Conservation (phyloP, 2,329 filamentous ascomycete genomes). For the Nigrospora osmanthi region DNA sequence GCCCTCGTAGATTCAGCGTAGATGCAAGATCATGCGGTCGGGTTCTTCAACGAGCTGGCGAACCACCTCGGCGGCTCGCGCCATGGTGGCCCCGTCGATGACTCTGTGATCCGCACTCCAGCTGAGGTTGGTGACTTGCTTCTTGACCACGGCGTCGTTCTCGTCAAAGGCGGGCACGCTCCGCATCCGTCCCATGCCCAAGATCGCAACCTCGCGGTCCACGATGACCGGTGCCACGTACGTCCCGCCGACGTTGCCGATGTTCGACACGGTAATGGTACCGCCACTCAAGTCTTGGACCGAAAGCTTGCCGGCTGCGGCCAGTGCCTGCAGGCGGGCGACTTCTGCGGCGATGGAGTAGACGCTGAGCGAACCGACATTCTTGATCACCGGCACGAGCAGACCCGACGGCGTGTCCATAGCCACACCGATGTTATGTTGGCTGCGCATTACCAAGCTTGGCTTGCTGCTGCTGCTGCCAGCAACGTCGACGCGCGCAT, state of each 20-base stretch:
- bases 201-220: slow-evolving; percentile 81
- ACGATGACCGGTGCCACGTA: slow-evolving; percentile 90
- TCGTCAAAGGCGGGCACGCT: slow-evolving; percentile 72
- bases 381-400: slow-evolving; percentile 83
- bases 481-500: slow-evolving; percentile 68
- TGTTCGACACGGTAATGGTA: slow-evolving; percentile 94
- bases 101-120: slow-evolving; percentile 96
- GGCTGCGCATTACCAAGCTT: slow-evolving; percentile 65
- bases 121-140: slow-evolving; percentile 82
- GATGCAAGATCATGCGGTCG: slow-evolving; percentile 76
- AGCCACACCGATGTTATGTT: slow-evolving; percentile 92
- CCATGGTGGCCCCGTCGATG: slow-evolving; percentile 91
- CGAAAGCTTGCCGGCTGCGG: slow-evolving; percentile 65
- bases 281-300: slow-evolving; percentile 72
- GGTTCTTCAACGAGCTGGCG: slow-evolving; percentile 74
- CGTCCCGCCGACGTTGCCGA: slow-evolving; percentile 88
- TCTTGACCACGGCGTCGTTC: slow-evolving; percentile 55
- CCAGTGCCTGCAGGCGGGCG: slow-evolving; percentile 62
- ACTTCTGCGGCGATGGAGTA: slow-evolving; percentile 72
- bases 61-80: slow-evolving; percentile 78
- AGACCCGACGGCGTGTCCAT: slow-evolving; percentile 89
- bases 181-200: slow-evolving; percentile 78
- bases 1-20: slow-evolving; percentile 44
- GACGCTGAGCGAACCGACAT: slow-evolving; percentile 72
- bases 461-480: slow-evolving; percentile 54